Evolutionary conservation across 2,329 filamentous ascomycete genomes (phyloP).

Genomic region (Fusarium sp.): DNA sequence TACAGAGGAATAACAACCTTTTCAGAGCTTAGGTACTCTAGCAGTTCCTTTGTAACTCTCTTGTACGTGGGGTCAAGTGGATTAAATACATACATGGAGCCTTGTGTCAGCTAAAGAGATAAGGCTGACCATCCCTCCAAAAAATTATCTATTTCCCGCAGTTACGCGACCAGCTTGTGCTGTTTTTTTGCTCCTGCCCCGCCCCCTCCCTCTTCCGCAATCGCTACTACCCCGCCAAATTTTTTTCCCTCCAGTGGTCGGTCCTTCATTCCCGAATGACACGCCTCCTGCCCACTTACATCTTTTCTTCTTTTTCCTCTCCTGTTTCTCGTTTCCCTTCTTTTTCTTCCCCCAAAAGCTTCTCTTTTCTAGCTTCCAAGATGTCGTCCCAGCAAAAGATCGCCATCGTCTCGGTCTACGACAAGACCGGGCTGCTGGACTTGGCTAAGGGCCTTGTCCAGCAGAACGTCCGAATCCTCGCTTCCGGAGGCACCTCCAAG

Average conservation of each 20-base stretch:
- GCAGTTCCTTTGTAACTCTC: too few relatives aligned
- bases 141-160: conserved; percentile 20
- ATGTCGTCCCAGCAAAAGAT: conserved; percentile 64
- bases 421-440: conserved; percentile 96
- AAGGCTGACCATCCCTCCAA: conserved; percentile 36
- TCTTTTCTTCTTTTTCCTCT: conserved; percentile 15
- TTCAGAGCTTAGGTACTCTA: too few relatives aligned
- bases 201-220: conserved; percentile 38
- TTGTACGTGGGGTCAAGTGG: too few relatives aligned
- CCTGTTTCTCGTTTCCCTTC: conserved; percentile 5
- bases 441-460: conserved; percentile 89
- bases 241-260: conserved; percentile 32
- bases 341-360: conserved; percentile 11
- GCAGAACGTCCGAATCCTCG: conserved; percentile 90
- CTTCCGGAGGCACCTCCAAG: conserved; percentile 93
- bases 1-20: too few relatives aligned
- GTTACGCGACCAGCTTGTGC: conserved; percentile 15
- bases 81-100: too few relatives aligned
- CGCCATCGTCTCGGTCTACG: conserved; percentile 97
- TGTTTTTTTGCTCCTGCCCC: conserved; percentile 35
- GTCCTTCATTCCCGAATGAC: conserved; percentile 29
- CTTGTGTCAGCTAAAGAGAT: too few relatives aligned
- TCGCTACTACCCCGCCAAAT: conserved; percentile 47
- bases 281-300: conserved; percentile 30
- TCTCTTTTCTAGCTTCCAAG: conserved; percentile 36